Evolutionary conservation across 176 grass and related monocot species (phyloP), one percentile per base, ranked within the genome.

Genomic region (Carex littledalei): DNA sequence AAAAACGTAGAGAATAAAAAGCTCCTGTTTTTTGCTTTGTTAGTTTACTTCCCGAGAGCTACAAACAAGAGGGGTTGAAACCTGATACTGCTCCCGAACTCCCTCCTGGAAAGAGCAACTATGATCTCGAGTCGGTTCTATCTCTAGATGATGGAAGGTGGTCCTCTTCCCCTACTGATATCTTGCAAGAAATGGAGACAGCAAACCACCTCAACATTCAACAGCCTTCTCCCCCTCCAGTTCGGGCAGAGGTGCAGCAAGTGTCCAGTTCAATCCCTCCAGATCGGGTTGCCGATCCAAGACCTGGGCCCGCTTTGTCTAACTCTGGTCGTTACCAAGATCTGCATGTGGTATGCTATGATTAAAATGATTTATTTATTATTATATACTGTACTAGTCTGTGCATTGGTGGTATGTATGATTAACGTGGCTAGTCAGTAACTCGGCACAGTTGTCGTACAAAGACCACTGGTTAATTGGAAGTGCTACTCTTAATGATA

Each of bases 81-180:
- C 53, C 85, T 37, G 79, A 43, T 90, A 52, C 21, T 31, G 39
- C 84, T 72, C 80, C 86, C 81, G 50, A 74, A 6, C 81, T 86
- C 76, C 87, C 78, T 49, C 84, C 70, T 60, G 82, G 43, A 84
- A 88, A 85, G 61, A 91, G 81, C 16, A 90, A 82, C 61, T 90
- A 99, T 50, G 91, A 99, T 87, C 87, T 95, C 88, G 89, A 94
- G 73, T 94, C 93, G 21, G 88, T 99, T 86, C 91, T 99, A 65
- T 99, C 96, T 84, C 95, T 98, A 85, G 93, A 98, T 92, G 93
- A 98, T 90, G 95, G 95, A 84, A 88, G 88, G 87, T 95, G 95
- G 95, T 90, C 75, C 43, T 32, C n/a, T 63, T 81, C 89, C 17
- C 81, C 85, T 79, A 76, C 86, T 80, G 88, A 18, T 85, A 67